A percentile compares a stretch with the other conserved stretches of the same genome.
These are phyloP conservation scores for Phytophthora parvispora DNA, from an alignment of 352 stramenopile species.

Conservation along the genomic window DNA sequence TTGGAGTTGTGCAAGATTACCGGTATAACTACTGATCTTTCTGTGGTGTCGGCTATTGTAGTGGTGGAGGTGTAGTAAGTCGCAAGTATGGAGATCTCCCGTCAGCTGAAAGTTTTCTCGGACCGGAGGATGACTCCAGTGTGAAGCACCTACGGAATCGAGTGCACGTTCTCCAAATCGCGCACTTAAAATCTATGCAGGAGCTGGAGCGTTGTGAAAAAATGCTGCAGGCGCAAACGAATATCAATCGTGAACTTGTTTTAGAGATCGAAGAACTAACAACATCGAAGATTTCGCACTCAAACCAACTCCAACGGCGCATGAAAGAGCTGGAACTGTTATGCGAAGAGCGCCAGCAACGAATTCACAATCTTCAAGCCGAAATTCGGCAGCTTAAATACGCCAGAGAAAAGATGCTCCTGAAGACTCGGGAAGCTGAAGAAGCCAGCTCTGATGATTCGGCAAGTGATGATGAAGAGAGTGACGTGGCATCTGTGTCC, in stretches of 20 bases:
- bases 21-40: slow-evolving; percentile 1
- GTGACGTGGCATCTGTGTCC: slow-evolving; percentile 64
- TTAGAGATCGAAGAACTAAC: slow-evolving; percentile 93
- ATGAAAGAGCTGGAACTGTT: slow-evolving; percentile 90
- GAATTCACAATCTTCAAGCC: slow-evolving; percentile 88
- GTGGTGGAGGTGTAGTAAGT: slow-evolving; percentile 36
- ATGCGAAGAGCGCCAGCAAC: slow-evolving; percentile 83
- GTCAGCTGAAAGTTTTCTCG: slow-evolving; percentile 28
- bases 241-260: slow-evolving; percentile 94
- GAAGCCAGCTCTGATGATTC: slow-evolving; percentile 30
- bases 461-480: slow-evolving; percentile 53
- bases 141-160: slow-evolving; percentile 78
- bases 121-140: slow-evolving; percentile 36
- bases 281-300: slow-evolving; percentile 73
- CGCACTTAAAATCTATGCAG: slow-evolving; percentile 91
- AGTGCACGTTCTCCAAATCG: slow-evolving; percentile 91
- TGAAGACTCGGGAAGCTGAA: slow-evolving; percentile 33
- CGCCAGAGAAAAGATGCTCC: slow-evolving; percentile 58
- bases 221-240: slow-evolving; percentile 96
- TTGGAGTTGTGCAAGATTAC: not conserved
- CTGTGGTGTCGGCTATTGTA: slow-evolving; percentile 21
- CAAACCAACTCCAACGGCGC: slow-evolving; percentile 78
- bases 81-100: slow-evolving; percentile 46
- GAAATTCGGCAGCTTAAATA: slow-evolving; percentile 92
- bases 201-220: slow-evolving; percentile 94